These are phyloP conservation scores for Chytriomyces sp. DNA, from an alignment of 192 early-diverging fungal genomes.

Conservation along the genomic window DNA sequence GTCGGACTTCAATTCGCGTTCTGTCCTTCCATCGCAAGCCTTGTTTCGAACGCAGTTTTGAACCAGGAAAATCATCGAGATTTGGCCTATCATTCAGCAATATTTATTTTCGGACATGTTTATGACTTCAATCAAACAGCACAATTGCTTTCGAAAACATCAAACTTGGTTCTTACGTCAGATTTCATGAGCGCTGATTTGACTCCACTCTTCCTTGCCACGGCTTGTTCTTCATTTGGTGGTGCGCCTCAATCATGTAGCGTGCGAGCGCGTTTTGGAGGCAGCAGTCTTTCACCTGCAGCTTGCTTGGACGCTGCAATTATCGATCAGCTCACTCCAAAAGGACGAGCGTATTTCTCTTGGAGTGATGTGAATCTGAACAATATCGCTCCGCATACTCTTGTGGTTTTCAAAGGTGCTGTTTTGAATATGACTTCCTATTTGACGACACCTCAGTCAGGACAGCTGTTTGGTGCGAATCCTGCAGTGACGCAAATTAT, in stretches of 20 bases:
- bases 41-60: slow-evolving; percentile 27
- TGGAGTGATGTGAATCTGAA: slow-evolving; percentile 37
- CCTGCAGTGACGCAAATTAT: slow-evolving; percentile 16
- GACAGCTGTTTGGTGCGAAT: slow-evolving; percentile 18
- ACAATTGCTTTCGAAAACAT: slow-evolving; percentile 15
- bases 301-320: neutral
- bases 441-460: slow-evolving; percentile 5
- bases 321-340: neutral
- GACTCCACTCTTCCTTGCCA: slow-evolving; percentile 28
- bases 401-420: slow-evolving; percentile 51
- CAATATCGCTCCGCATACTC: slow-evolving; percentile 41
- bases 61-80: slow-evolving; percentile 41
- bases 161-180: slow-evolving; percentile 27
- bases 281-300: neutral
- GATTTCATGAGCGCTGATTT: slow-evolving; percentile 46
- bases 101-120: slow-evolving; percentile 34
- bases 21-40: slow-evolving; percentile 29
- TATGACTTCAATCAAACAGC: slow-evolving; percentile 40
- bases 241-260: neutral
- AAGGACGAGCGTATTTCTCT: neutral
- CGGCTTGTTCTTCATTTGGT: neutral
- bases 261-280: neutral
- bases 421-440: slow-evolving; percentile 52
- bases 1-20: slow-evolving; percentile 47
- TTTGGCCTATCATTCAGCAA: slow-evolving; percentile 41